Percentiles rank a stretch among this genome's conserved stretches.
phyloP scores from a whole-genome alignment of 2,329 filamentous ascomycete species.

The Neobulgaria alba region DNA sequence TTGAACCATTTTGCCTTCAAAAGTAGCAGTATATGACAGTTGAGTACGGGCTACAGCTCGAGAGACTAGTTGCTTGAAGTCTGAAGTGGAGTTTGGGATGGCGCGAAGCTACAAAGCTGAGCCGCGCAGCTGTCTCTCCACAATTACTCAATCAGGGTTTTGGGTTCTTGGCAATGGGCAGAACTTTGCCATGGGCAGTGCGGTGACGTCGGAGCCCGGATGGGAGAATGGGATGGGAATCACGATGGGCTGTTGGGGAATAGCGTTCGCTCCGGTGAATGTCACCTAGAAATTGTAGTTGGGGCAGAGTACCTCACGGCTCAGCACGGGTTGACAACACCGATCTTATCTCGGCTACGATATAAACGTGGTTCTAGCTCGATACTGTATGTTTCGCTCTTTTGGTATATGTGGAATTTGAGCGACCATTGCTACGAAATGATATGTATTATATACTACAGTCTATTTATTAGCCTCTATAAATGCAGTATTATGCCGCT shows the following conservation, averaged over 20 bases:
- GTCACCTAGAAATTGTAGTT: too few species aligned
- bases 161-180: conserved; percentile 2
- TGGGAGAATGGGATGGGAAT: too few species aligned
- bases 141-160: conserved; percentile 8
- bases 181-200: background rate
- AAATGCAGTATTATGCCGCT: conserved; percentile 3
- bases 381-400: too few species aligned
- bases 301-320: too few species aligned
- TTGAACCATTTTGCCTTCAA: conserved; percentile 17
- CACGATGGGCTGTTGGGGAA: too few species aligned
- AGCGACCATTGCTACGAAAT: background rate
- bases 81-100: background rate
- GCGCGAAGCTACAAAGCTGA: background rate
- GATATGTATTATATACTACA: conserved; percentile 13
- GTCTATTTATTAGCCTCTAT: conserved; percentile 9
- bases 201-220: conserved; percentile 3
- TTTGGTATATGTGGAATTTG: background rate
- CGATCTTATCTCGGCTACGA: too few species aligned
- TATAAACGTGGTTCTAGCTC: too few species aligned
- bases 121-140: conserved; percentile 1
- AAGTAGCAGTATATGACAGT: background rate
- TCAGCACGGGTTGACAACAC: too few species aligned
- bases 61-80: background rate
- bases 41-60: background rate
- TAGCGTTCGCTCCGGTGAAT: too few species aligned